phyloP scores from a whole-genome alignment of 805 yeast genomes.

The Ogataea glucozyma region DNA sequence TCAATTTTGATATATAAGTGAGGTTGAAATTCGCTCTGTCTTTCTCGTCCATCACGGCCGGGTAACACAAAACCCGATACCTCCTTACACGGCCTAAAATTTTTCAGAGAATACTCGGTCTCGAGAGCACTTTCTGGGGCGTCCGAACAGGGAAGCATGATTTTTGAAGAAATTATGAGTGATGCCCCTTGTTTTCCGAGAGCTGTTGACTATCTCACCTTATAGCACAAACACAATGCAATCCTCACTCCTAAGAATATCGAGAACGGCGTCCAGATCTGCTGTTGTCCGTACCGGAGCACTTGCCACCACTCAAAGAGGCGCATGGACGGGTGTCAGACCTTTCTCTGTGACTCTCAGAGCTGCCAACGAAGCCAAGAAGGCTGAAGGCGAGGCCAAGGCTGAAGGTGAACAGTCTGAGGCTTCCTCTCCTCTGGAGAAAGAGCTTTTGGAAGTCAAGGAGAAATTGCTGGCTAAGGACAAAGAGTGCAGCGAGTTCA shows the following conservation, averaged over 20 bases:
- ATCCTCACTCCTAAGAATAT: slow-evolving; percentile 24
- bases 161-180: no score
- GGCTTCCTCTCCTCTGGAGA: slow-evolving; percentile 30
- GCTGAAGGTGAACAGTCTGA: slow-evolving; percentile 14
- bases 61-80: not conserved
- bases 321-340: slow-evolving; percentile 18
- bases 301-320: slow-evolving; percentile 1
- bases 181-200: no score
- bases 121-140: not conserved
- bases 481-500: slow-evolving; percentile 76
- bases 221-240: slow-evolving; percentile 24
- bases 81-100: slow-evolving; percentile 3
- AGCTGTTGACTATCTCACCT: not conserved
- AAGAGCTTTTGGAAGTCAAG: slow-evolving; percentile 43
- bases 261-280: slow-evolving; percentile 24
- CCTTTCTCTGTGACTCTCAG: slow-evolving; percentile 24
- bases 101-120: not conserved
- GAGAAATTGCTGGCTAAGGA: slow-evolving; percentile 59
- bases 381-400: slow-evolving; percentile 24
- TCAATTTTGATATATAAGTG: not conserved
- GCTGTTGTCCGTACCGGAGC: not conserved
- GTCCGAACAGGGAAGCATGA: not conserved
- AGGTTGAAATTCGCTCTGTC: no score
- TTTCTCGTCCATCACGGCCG: not conserved
- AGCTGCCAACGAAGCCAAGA: slow-evolving; percentile 34